Evolutionary conservation across 2,329 filamentous ascomycete species (phyloP).

Genomic region (Fusarium newnesense): DNA sequence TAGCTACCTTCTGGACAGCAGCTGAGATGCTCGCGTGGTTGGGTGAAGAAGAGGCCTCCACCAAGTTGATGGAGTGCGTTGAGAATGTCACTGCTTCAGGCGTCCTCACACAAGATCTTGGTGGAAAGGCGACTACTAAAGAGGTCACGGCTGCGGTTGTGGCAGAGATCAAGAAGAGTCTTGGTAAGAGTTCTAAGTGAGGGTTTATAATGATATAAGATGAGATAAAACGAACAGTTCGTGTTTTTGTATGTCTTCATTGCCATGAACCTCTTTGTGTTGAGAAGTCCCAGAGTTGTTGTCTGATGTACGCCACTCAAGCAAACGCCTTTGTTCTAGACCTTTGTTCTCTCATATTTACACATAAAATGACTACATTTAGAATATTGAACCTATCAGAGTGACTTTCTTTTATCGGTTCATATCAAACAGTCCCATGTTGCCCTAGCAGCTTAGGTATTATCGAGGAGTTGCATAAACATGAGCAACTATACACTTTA

Average conservation of each 20-base stretch:
- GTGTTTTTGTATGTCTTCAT: background rate
- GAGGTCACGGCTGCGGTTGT: conserved; percentile 50
- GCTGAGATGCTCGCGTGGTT: conserved; percentile 69
- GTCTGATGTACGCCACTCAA: background rate
- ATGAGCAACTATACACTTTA: background rate
- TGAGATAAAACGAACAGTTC: background rate
- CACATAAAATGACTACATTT: no score
- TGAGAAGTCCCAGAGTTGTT: no score
- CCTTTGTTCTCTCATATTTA: background rate
- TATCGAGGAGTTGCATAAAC: background rate
- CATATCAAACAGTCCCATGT: background rate
- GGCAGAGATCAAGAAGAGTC: conserved; percentile 34
- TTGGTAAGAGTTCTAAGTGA: conserved; percentile 14
- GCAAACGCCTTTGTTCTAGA: background rate
- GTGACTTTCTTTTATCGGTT: accelerated
- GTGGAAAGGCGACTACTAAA: conserved; percentile 55
- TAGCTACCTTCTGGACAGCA: conserved; percentile 69
- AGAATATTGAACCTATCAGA: no score
- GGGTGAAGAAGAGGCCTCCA: conserved; percentile 62
- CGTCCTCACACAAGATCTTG: conserved; percentile 64
- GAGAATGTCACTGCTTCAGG: conserved; percentile 64
- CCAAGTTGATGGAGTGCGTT: conserved; percentile 61
- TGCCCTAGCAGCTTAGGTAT: accelerated
- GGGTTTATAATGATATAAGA: background rate
- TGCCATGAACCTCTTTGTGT: background rate